Conservation (phyloP, 257 asterid genomes). For the Solanum sejunctum region DNA sequence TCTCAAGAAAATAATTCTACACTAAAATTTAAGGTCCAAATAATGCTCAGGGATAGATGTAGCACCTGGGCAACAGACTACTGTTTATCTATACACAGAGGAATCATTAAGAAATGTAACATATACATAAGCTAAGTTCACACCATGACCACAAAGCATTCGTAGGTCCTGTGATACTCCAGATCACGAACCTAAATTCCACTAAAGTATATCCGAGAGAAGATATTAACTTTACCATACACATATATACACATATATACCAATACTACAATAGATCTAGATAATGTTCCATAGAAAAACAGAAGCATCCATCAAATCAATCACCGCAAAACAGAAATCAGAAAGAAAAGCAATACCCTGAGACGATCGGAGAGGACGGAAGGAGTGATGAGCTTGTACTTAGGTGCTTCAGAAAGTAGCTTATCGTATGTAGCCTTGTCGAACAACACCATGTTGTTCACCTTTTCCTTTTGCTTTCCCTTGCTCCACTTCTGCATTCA, state of each 20-base stretch:
- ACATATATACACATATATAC: background rate
- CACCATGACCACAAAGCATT: background rate
- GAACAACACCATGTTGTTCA: conserved; percentile 84
- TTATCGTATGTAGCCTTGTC: conserved; percentile 82
- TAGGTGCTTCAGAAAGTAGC: conserved; percentile 73
- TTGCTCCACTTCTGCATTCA: conserved; percentile 63
- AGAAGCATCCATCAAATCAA: background rate
- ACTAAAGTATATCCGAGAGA: no score
- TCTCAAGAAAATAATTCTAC: background rate
- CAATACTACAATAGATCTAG: background rate
- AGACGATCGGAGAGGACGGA: conserved; percentile 87
- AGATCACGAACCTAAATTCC: background rate
- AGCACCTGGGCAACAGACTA: background rate
- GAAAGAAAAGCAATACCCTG: conserved; percentile 38
- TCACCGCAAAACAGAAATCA: background rate
- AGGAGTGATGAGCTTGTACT: conserved; percentile 90
- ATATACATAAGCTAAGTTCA: background rate
- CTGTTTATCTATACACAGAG: no score
- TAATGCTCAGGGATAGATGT: background rate
- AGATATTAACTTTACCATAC: background rate
- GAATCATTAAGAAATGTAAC: background rate
- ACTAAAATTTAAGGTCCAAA: background rate
- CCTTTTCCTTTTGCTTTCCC: conserved; percentile 98
- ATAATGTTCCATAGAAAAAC: background rate
- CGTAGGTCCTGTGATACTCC: background rate